phyloP scores from a whole-genome alignment of 257 asterid species.

The Solanum pinnatisectum region DNA sequence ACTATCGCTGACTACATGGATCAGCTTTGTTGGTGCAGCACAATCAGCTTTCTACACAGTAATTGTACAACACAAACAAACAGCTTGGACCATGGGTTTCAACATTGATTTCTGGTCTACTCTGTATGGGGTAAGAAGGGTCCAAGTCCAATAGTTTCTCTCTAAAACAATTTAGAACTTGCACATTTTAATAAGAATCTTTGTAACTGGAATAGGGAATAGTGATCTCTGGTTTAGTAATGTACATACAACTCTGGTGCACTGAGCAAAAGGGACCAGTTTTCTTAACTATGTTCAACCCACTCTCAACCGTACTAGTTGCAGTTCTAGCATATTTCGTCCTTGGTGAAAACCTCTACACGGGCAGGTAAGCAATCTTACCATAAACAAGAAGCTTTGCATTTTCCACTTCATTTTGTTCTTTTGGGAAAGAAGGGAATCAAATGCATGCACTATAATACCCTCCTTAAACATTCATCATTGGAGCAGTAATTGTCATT shows the following conservation, averaged over 20 bases:
- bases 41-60: conserved; percentile 65
- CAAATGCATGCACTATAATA: neutral
- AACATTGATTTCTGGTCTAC: conserved; percentile 70
- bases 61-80: conserved; percentile 34
- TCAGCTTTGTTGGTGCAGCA: conserved; percentile 67
- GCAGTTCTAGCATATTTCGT: conserved; percentile 47
- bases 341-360: conserved; percentile 55
- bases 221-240: conserved; percentile 48
- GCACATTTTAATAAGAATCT: neutral
- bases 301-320: conserved; percentile 50
- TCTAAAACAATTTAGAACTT: neutral
- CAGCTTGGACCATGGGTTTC: conserved; percentile 66
- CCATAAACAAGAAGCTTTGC: neutral
- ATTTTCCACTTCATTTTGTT: neutral
- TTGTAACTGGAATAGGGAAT: conserved; percentile 34
- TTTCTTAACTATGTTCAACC: conserved; percentile 70
- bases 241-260: conserved; percentile 56
- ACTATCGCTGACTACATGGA: conserved; percentile 66
- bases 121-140: conserved; percentile 47
- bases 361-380: conserved; percentile 45
- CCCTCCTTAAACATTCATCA: conserved; percentile 7
- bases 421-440: neutral
- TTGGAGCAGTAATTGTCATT: conserved; percentile 50
- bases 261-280: conserved; percentile 68
- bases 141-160: neutral